A percentile compares a stretch with the other conserved stretches of the same genome.
phyloP scores from a whole-genome alignment of 2,329 filamentous ascomycete species.

The Blastomyces gilchristii region DNA sequence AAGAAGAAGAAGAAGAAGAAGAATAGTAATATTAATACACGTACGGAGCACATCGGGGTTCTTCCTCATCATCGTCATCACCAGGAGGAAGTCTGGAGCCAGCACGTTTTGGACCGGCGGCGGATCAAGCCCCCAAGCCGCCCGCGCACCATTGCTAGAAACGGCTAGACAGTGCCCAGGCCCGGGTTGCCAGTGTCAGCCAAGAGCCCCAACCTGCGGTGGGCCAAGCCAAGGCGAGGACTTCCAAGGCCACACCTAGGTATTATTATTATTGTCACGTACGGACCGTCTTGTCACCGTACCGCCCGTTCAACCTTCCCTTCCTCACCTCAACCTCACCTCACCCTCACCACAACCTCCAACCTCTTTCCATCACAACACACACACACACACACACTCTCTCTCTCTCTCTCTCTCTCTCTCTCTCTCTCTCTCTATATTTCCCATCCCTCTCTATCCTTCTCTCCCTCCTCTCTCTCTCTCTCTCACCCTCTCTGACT shows the following conservation, averaged over 20 bases:
- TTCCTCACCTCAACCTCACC: neutral
- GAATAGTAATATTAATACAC: too few species aligned
- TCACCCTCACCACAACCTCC: too few species aligned
- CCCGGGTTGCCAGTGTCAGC: constrained; percentile 1
- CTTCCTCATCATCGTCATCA: too few species aligned
- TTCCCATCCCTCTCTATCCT: neutral
- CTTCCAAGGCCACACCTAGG: too few species aligned
- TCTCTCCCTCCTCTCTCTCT: neutral
- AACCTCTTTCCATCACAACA: too few species aligned
- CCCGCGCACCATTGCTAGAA: neutral
- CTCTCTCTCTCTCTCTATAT: neutral
- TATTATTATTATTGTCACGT: neutral
- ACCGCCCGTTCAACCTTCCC: neutral
- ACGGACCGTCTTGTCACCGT: neutral
- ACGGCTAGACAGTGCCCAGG: neutral
- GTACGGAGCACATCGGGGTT: too few species aligned
- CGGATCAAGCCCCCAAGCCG: neutral
- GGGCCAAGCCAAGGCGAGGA: too few species aligned
- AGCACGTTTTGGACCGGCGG: neutral
- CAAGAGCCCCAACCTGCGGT: neutral
- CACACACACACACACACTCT: too few species aligned
- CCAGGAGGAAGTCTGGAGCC: neutral
- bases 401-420: neutral
- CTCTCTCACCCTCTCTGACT: neutral
- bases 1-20: neutral